Evolutionary conservation across 1,284 basidiomycete species (phyloP).

Genomic region (Schizophyllum commune): DNA sequence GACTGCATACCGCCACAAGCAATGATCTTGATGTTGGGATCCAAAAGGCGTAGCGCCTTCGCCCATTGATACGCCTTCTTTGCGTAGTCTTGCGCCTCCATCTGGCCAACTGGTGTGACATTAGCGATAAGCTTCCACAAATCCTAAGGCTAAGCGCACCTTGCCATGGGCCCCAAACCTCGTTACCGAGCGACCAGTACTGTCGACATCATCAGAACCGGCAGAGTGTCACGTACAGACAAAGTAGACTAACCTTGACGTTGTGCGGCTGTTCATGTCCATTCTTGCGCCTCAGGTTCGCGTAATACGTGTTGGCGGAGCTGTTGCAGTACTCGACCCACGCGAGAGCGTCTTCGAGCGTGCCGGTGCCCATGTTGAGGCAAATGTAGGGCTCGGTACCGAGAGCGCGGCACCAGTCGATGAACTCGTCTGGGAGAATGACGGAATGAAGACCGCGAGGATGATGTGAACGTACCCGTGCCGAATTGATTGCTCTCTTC

Average conservation of each 20-base stretch:
- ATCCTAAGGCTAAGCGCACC: conserved; percentile 16
- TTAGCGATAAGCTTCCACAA: not conserved
- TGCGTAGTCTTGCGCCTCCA: conserved; percentile 50
- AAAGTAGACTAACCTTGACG: conserved; percentile 26
- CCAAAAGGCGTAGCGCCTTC: conserved; percentile 52
- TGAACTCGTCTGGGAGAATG: conserved; percentile 28
- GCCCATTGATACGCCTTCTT: conserved; percentile 57
- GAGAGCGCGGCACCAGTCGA: conserved; percentile 39
- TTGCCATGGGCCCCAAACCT: conserved; percentile 61
- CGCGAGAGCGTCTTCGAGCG: conserved; percentile 53
- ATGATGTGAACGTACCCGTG: conserved; percentile 27
- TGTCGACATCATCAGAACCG: not conserved
- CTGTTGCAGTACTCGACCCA: conserved; percentile 64
- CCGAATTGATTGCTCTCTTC: conserved; percentile 62
- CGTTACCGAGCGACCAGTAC: conserved; percentile 38
- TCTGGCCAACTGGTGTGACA: conserved; percentile 39
- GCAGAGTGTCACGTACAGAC: not conserved
- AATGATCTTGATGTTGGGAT: conserved; percentile 50
- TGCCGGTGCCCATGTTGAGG: conserved; percentile 61
- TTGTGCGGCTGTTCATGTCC: conserved; percentile 51
- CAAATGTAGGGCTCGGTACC: conserved; percentile 55
- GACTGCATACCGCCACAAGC: conserved; percentile 43
- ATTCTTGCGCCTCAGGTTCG: conserved; percentile 52
- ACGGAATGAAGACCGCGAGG: not conserved
- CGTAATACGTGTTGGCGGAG: conserved; percentile 42